phyloP scores from a whole-genome alignment of 139 green algal species.

The Chlorella sp. region DNA sequence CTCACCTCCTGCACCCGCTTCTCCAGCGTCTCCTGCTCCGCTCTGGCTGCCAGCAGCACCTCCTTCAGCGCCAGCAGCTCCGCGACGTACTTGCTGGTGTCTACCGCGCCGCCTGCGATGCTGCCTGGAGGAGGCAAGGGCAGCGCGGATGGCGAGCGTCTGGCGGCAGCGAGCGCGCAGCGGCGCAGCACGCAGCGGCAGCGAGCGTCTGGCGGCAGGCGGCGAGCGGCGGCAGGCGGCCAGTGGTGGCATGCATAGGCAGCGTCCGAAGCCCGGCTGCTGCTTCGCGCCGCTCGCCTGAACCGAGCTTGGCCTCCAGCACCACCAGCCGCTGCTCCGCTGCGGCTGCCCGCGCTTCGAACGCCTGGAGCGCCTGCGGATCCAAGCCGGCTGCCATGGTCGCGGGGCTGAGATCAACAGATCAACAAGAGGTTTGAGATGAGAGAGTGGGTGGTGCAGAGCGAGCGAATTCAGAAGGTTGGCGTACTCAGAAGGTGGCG shows the following conservation, averaged over 20 bases:
- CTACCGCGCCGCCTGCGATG: neutral
- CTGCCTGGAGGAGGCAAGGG: neutral
- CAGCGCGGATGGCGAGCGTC: neutral
- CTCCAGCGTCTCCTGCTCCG: conserved; percentile 26
- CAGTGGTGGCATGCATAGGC: neutral
- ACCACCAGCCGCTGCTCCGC: conserved; percentile 32
- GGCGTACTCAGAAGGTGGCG: too few species aligned
- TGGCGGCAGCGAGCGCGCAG: neutral
- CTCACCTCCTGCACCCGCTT: conserved; percentile 26
- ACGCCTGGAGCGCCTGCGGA: conserved; percentile 3
- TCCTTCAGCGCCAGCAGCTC: conserved; percentile 25
- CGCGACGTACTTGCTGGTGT: conserved; percentile 22
- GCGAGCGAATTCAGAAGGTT: too few species aligned
- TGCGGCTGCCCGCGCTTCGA: conserved; percentile 26
- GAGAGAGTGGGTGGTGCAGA: neutral
- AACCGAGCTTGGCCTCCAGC: conserved; percentile 29
- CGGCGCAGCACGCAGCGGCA: neutral
- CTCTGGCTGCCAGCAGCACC: conserved; percentile 29
- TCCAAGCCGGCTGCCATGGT: conserved; percentile 10
- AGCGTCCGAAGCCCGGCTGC: neutral
- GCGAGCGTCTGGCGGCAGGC: neutral
- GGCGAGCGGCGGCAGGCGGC: neutral
- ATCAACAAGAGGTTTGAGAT: neutral
- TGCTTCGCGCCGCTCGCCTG: neutral
- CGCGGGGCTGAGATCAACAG: too few species aligned